phyloP scores from a whole-genome alignment of 208 protist genomes.

The Leishmania major region DNA sequence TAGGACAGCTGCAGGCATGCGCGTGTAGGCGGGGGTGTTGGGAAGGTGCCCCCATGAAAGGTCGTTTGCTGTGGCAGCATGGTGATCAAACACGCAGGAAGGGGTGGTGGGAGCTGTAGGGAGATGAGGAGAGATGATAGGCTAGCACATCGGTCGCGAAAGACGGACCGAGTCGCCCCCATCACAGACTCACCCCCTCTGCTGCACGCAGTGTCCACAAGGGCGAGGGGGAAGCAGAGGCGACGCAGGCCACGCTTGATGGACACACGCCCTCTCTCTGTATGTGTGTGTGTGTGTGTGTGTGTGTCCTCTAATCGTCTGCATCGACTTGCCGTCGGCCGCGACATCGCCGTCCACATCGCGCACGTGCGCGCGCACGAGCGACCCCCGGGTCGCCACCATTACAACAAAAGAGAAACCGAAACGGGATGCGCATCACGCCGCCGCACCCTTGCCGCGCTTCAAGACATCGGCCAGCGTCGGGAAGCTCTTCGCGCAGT shows the following conservation, averaged over 20 bases:
- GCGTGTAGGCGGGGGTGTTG: neutral
- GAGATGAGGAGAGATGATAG: neutral
- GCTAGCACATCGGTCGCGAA: neutral
- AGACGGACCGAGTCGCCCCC: neutral
- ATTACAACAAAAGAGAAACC: neutral
- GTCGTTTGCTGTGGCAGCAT: neutral
- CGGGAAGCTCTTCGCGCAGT: slow-evolving; percentile 53
- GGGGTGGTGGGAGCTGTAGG: neutral
- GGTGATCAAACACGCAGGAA: neutral
- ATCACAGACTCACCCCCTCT: neutral
- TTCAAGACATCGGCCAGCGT: slow-evolving; percentile 36
- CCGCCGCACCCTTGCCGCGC: slow-evolving; percentile 9
- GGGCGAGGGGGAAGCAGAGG: neutral
- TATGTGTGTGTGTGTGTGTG: neutral
- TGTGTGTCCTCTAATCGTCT: neutral
- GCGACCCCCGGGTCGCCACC: neutral
- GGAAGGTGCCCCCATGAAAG: neutral
- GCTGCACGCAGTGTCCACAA: neutral
- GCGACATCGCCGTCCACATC: neutral
- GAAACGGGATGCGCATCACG: neutral
- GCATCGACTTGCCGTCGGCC: too few relatives aligned
- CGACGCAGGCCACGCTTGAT: neutral
- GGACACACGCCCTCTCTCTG: neutral
- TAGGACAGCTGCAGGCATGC: neutral
- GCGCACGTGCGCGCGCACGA: neutral